Base-by-base conservation (phyloP, 352 stramenopile species). In the Phytophthora pluvialis region DNA sequence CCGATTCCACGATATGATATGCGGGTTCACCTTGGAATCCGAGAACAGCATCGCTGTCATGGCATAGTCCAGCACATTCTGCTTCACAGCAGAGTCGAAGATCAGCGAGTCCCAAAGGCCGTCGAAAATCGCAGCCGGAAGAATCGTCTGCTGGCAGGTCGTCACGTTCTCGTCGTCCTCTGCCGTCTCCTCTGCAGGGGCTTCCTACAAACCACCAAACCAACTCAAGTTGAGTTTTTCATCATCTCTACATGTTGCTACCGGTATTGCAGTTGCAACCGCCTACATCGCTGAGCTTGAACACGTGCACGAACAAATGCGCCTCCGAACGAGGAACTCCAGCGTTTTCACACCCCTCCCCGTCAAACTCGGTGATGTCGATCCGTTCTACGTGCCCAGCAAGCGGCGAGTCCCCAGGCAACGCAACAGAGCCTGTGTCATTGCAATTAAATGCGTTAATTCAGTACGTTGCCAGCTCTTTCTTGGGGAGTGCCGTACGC, bases 1-100 rank as follows among this genome's bases (percentile, higher is more conserved):
- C 35, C 84, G 86, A 73, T 98, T 98, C 83, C 90, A 97, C 31
- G 90, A 89, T 13, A 98, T 90, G 16, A 98, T 84, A 61, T 97
- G 80, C 12, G 82, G 75, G 31, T 96, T 94, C 29, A 98, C 91
- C 15, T 86, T 69, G 21, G 73, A 69, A 53, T 97, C 79, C 3
- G 90, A 89, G 46, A 98, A 98, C n/a, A 97, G 62, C 73, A 98
- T 88, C 13, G 92, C 88, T 3, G 90, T 97, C 45, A 83, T 82
- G 8, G 90, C 91, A 68, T 97, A 98, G 52, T 95, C 76, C 12
- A 98, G 68, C 32, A 98, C 72, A 46, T 70, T 81, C 4, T 38
- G 49, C 73, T 98, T 98, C 38, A 98, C 73, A 12, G 52, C 44
- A 1, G 68, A 65, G 55, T 97, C 85, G 49, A 92, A 97, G 39